Percentiles rank a stretch among this genome's conserved stretches.
Evolutionary conservation across 257 asterid species (phyloP).

Genomic region (Prunella vulgaris): DNA sequence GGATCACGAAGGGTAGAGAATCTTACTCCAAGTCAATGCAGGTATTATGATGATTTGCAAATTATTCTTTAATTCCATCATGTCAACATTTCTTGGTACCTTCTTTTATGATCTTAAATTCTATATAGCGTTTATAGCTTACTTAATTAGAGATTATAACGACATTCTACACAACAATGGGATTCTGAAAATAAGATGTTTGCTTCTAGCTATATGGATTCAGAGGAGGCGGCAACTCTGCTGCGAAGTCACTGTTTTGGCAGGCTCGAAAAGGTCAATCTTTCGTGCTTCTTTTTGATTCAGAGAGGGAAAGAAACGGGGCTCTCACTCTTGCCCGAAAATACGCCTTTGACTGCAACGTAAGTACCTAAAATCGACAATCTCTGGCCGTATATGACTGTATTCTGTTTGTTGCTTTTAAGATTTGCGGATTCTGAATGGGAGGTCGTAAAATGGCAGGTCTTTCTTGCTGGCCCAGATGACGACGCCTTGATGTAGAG

Average conservation of each 20-base stretch:
- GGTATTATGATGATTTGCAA: constrained; percentile 34
- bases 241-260: constrained; percentile 90
- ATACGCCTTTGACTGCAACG: constrained; percentile 85
- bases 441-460: constrained; percentile 34
- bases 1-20: constrained; percentile 98
- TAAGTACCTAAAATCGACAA: constrained; percentile 34
- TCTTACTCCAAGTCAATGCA: constrained; percentile 84
- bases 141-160: not conserved
- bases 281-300: constrained; percentile 79
- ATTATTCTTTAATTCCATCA: not conserved
- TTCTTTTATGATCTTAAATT: not conserved
- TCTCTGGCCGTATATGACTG: not conserved
- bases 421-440: not conserved
- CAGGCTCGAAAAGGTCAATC: constrained; percentile 87
- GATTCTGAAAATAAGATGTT: not conserved
- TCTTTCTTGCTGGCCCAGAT: constrained; percentile 92
- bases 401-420: not conserved
- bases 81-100: not conserved
- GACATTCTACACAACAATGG: not conserved
- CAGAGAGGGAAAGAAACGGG: constrained; percentile 81
- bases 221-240: constrained; percentile 97
- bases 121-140: not conserved
- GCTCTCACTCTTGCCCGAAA: constrained; percentile 70
- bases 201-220: constrained; percentile 77
- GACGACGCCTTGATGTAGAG: constrained; percentile 81